Percentiles rank a stretch among this genome's conserved stretches.
Evolutionary conservation across 768 basidiomycete genomes (phyloP).

Genomic region (Pholiota molesta): DNA sequence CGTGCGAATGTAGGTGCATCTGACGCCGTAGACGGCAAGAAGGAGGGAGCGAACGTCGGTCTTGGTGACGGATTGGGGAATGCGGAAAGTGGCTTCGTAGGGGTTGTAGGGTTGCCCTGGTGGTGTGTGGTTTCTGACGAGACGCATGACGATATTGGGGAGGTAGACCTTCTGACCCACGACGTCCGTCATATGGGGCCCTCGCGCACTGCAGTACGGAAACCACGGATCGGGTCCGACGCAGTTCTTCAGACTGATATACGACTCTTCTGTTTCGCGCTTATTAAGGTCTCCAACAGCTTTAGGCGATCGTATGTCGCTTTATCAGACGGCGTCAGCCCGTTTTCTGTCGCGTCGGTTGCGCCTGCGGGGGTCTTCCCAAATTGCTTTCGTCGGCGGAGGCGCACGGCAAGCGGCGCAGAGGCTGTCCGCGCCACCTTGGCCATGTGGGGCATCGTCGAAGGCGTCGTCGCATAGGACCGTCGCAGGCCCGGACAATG

Average conservation of each 20-base stretch:
- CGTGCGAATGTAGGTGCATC: slow-evolving; percentile 94
- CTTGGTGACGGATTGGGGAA: slow-evolving; percentile 89
- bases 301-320: slow-evolving; percentile 60
- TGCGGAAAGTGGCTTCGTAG: slow-evolving; percentile 91
- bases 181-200: slow-evolving; percentile 50
- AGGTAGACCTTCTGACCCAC: slow-evolving; percentile 87
- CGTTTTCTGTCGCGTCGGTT: slow-evolving; percentile 53
- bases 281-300: slow-evolving; percentile 54
- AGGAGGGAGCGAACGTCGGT: slow-evolving; percentile 90
- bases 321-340: slow-evolving; percentile 68
- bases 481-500: slow-evolving; percentile 32
- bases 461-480: slow-evolving; percentile 41
- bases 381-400: slow-evolving; percentile 61
- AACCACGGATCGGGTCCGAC: slow-evolving; percentile 72
- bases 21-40: slow-evolving; percentile 80
- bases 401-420: slow-evolving; percentile 72
- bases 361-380: slow-evolving; percentile 34
- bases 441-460: slow-evolving; percentile 40
- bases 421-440: slow-evolving; percentile 68
- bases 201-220: slow-evolving; percentile 43
- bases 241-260: slow-evolving; percentile 59
- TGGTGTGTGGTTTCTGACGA: slow-evolving; percentile 83
- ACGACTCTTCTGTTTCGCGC: slow-evolving; percentile 54
- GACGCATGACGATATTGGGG: slow-evolving; percentile 81
- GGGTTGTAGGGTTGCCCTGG: slow-evolving; percentile 86